These are phyloP conservation scores for Orobanche coerulescens DNA, from an alignment of 257 asterid species.

Conservation along the genomic window DNA sequence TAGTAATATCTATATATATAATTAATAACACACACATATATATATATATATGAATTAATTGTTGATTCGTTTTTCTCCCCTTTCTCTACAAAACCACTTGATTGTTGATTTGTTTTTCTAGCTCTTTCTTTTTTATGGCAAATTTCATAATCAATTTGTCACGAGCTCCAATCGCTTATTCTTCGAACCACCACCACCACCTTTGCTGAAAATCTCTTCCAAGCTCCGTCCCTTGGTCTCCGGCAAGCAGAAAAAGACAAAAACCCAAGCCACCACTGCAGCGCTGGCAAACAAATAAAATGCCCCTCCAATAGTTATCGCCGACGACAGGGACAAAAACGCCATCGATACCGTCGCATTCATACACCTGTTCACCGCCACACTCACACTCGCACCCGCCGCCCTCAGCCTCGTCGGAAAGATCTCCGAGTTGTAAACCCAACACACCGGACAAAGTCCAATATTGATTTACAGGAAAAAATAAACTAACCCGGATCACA, in stretches of 20 bases:
- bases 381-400: constrained; percentile 55
- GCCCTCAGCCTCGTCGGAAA: constrained; percentile 55
- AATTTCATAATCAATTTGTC: background rate
- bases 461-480: too few relatives aligned
- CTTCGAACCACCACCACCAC: background rate
- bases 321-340: constrained; percentile 43
- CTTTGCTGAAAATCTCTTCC: constrained; percentile 46
- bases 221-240: constrained; percentile 62
- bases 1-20: too few relatives aligned
- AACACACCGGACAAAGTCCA: constrained; percentile 72
- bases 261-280: constrained; percentile 46
- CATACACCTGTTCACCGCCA: constrained; percentile 61
- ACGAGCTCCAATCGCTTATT: constrained; percentile 16
- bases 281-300: constrained; percentile 44
- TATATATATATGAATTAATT: too few relatives aligned
- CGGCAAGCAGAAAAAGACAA: constrained; percentile 50
- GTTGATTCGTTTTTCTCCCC: too few relatives aligned
- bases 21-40: too few relatives aligned
- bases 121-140: too few relatives aligned
- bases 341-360: constrained; percentile 71
- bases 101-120: too few relatives aligned
- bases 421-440: constrained; percentile 76
- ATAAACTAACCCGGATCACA: too few relatives aligned
- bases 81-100: too few relatives aligned
- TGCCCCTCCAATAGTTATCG: constrained; percentile 57